Conservation (phyloP, 75 land plant genomes). For the Pseudotsuga menziesii region DNA sequence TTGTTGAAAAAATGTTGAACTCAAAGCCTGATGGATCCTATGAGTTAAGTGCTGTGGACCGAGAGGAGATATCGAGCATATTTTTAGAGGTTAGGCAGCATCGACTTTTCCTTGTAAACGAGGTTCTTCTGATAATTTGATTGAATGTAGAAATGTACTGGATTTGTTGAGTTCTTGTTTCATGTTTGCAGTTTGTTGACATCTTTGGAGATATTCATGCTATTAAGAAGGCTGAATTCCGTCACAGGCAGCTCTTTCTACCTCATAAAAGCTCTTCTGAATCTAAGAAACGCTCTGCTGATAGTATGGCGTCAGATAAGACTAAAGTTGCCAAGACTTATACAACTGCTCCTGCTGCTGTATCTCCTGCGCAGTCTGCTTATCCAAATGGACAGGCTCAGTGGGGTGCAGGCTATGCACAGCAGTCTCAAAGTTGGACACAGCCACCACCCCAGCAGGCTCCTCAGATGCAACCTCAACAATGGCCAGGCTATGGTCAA, state of each 20-base stretch:
- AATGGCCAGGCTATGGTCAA: slow-evolving; percentile 12
- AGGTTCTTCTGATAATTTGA: not conserved
- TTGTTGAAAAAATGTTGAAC: slow-evolving; percentile 66
- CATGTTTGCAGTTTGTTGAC: slow-evolving; percentile 72
- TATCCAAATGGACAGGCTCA: slow-evolving; percentile 70
- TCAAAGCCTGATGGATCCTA: slow-evolving; percentile 47
- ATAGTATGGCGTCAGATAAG: slow-evolving; percentile 59
- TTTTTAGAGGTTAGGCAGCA: slow-evolving; percentile 66
- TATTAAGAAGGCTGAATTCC: slow-evolving; percentile 67
- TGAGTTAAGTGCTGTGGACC: slow-evolving; percentile 41
- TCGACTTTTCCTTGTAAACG: not conserved
- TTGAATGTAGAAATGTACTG: not conserved
- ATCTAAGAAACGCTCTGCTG: slow-evolving; percentile 74
- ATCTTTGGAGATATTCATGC: slow-evolving; percentile 71
- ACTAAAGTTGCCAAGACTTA: slow-evolving; percentile 64
- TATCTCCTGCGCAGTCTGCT: slow-evolving; percentile 46
- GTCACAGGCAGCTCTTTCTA: slow-evolving; percentile 65
- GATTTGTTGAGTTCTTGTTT: not conserved
- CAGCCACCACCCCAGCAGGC: slow-evolving; percentile 61
- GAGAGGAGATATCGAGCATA: slow-evolving; percentile 81
- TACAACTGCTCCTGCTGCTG: slow-evolving; percentile 19
- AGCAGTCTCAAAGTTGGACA: slow-evolving; percentile 74
- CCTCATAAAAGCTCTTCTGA: slow-evolving; percentile 42
- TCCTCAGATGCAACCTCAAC: slow-evolving; percentile 31
- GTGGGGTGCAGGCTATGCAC: slow-evolving; percentile 68